A percentile compares a stretch with the other conserved stretches of the same genome.
Conservation (phyloP, 805 yeast species). For the Candida boleticola region DNA sequence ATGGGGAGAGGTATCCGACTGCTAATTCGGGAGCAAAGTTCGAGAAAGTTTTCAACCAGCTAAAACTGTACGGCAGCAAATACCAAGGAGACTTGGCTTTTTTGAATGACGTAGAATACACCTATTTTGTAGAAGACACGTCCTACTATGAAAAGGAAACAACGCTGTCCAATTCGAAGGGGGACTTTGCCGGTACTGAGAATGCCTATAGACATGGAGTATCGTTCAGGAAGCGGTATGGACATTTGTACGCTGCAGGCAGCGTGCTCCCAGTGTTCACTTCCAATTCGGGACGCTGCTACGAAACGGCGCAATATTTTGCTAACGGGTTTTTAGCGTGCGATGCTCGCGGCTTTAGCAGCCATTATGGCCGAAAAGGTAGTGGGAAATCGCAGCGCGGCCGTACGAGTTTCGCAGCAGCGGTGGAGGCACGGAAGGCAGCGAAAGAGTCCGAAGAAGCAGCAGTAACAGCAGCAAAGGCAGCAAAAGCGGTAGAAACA, state of each 20-base stretch:
- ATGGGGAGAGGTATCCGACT: conserved; percentile 68
- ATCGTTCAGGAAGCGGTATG: conserved; percentile 18
- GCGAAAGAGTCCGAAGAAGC: no score
- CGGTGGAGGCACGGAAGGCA: no score
- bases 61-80: conserved; percentile 30
- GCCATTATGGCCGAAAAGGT: conserved; percentile 13
- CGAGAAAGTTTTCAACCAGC: conserved; percentile 24
- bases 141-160: conserved; percentile 21
- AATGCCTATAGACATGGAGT: conserved; percentile 21
- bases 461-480: no score
- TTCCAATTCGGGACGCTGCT: conserved; percentile 20
- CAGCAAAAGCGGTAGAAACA: conserved; percentile 17
- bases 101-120: conserved; percentile 43
- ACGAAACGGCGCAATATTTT: conserved; percentile 18
- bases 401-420: no score
- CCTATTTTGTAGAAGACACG: conserved; percentile 16
- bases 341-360: no score
- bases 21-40: conserved; percentile 23
- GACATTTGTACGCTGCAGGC: conserved; percentile 13
- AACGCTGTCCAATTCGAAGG: conserved; percentile 18
- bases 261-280: conserved; percentile 18
- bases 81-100: conserved; percentile 33
- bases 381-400: no score
- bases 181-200: conserved; percentile 19
- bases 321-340: conserved; percentile 26